Evolutionary conservation across 2,329 filamentous ascomycete genomes (phyloP).

Genomic region (Amphichorda felina): DNA sequence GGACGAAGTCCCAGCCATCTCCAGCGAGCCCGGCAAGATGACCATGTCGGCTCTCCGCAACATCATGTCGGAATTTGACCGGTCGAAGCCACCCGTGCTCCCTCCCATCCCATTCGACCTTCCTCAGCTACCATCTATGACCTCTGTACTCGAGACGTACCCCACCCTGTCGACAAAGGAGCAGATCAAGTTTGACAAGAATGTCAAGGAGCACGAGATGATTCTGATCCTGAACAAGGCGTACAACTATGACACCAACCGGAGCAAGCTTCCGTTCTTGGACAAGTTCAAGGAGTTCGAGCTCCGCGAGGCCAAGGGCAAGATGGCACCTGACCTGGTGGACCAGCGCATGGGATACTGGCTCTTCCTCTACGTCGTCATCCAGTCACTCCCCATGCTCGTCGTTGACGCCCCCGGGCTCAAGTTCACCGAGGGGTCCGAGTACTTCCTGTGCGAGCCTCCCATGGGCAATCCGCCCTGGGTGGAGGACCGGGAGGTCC

Average conservation of each 20-base stretch:
- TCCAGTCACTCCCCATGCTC: slow-evolving; percentile 68
- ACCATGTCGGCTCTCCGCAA: slow-evolving; percentile 61
- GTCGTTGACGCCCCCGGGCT: slow-evolving; percentile 65
- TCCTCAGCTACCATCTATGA: slow-evolving; percentile 63
- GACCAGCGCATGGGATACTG: slow-evolving; percentile 67
- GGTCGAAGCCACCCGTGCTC: slow-evolving; percentile 76
- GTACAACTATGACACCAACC: slow-evolving; percentile 64
- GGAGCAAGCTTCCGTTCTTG: slow-evolving; percentile 47
- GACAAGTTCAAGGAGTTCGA: slow-evolving; percentile 62
- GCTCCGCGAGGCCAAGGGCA: slow-evolving; percentile 51
- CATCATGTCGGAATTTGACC: slow-evolving; percentile 79
- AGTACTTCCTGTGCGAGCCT: slow-evolving; percentile 73
- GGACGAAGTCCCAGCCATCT: slow-evolving; percentile 49
- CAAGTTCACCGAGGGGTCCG: slow-evolving; percentile 56
- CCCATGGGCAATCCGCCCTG: slow-evolving; percentile 63
- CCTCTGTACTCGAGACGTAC: slow-evolving; percentile 52
- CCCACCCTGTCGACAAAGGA: slow-evolving; percentile 57
- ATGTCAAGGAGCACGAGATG: slow-evolving; percentile 68
- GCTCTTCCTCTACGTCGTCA: slow-evolving; percentile 69
- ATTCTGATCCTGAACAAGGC: slow-evolving; percentile 65
- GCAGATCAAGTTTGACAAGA: slow-evolving; percentile 59
- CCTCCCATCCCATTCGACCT: slow-evolving; percentile 87
- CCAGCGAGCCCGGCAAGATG: slow-evolving; percentile 45
- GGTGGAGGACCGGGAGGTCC: slow-evolving; percentile 52
- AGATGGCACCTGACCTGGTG: slow-evolving; percentile 51